These are phyloP conservation scores for Ganoderma lingzhi DNA, from an alignment of 1,284 basidiomycete genomes.

Conservation along the genomic window DNA sequence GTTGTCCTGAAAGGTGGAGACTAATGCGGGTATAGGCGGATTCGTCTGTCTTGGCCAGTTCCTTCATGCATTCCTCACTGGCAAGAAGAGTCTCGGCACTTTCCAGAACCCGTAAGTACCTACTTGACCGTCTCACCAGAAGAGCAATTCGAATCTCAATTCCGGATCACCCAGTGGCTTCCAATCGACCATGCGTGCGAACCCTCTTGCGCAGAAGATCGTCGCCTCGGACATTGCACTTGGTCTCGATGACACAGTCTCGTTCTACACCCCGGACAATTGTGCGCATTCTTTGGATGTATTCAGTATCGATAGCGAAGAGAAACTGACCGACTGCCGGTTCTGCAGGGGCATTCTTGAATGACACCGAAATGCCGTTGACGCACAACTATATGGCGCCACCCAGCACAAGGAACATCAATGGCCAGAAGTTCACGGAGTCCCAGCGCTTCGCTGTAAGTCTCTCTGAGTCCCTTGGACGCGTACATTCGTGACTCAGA, in stretches of 20 bases:
- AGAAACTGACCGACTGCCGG: neutral
- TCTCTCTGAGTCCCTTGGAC: neutral
- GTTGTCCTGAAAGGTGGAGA: neutral
- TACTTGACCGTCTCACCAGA: slow-evolving; percentile 28
- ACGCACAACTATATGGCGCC: slow-evolving; percentile 61
- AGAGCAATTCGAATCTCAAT: neutral
- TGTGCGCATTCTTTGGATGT: slow-evolving; percentile 43
- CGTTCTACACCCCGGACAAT: slow-evolving; percentile 59
- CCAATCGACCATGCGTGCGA: slow-evolving; percentile 59
- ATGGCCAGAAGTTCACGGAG: slow-evolving; percentile 56
- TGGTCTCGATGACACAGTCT: slow-evolving; percentile 44
- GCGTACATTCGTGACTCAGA: neutral
- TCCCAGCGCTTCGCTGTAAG: slow-evolving; percentile 65
- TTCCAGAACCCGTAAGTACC: slow-evolving; percentile 56
- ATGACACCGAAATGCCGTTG: slow-evolving; percentile 55
- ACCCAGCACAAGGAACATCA: slow-evolving; percentile 52
- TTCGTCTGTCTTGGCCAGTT: slow-evolving; percentile 69
- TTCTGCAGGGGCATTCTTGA: slow-evolving; percentile 55
- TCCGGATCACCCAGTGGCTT: slow-evolving; percentile 51
- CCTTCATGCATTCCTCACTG: slow-evolving; percentile 64
- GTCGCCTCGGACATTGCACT: slow-evolving; percentile 57
- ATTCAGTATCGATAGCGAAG: neutral
- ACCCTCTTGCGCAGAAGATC: slow-evolving; percentile 64
- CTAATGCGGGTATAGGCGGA: slow-evolving; percentile 50
- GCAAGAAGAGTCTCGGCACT: slow-evolving; percentile 43